These are phyloP conservation scores for Epithemia pelagica DNA, from an alignment of 108 stramenopile genomes.

Conservation along the genomic window DNA sequence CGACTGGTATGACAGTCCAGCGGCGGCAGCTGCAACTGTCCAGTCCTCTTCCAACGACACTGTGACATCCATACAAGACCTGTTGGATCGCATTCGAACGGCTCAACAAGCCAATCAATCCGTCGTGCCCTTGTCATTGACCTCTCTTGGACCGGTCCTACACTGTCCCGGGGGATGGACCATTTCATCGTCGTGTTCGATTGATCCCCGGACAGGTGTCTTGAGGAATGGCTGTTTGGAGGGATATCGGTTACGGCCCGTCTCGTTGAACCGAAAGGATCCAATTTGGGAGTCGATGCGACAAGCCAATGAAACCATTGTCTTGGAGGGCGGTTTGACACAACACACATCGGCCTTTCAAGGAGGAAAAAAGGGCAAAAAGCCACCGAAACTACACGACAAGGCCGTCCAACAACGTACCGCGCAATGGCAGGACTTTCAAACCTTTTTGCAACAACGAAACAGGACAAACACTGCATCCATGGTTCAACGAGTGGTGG, in stretches of 20 bases:
- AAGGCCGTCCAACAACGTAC: constrained; percentile 21
- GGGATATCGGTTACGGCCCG: constrained; percentile 36
- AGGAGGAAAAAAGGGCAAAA: constrained; percentile 83
- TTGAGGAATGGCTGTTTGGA: constrained; percentile 42
- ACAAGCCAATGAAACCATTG: constrained; percentile 75
- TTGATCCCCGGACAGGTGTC: constrained; percentile 47
- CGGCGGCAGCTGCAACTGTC: constrained; percentile 5
- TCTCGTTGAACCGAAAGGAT: constrained; percentile 19
- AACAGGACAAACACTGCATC: constrained; percentile 2
- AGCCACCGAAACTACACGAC: constrained; percentile 25
- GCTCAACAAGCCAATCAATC: neutral
- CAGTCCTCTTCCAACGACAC: constrained; percentile 5
- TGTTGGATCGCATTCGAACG: neutral
- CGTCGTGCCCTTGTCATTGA: neutral
- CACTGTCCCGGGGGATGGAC: neutral
- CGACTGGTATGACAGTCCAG: constrained; percentile 57
- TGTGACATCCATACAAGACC: neutral
- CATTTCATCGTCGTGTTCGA: constrained; percentile 8
- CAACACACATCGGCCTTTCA: constrained; percentile 52
- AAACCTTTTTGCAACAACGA: constrained; percentile 18
- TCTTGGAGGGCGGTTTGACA: constrained; percentile 48
- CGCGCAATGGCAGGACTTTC: constrained; percentile 30
- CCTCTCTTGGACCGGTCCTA: constrained; percentile 28
- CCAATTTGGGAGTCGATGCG: constrained; percentile 65
- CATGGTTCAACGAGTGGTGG: constrained; percentile 31